A percentile compares a stretch with the other conserved stretches of the same genome.
These are phyloP conservation scores for Phalaenopsis aphrodite DNA, from an alignment of 106 monocot species.

Conservation along the genomic window DNA sequence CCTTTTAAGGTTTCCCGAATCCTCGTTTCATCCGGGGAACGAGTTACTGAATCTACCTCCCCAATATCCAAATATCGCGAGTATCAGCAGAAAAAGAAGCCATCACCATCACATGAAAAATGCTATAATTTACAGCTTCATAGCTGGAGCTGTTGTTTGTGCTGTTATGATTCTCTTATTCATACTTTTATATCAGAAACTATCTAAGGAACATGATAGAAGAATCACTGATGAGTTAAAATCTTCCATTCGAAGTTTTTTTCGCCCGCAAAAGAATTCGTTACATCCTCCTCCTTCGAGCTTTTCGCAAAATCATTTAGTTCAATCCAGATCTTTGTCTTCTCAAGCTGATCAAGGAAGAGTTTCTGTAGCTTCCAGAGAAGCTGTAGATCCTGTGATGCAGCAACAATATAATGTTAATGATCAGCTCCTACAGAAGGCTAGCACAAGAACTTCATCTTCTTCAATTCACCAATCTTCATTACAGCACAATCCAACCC, in stretches of 20 bases:
- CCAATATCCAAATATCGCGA: slow-evolving; percentile 9
- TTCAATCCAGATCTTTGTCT: slow-evolving; percentile 20
- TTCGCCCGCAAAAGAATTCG: slow-evolving; percentile 13
- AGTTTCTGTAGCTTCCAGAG: not conserved
- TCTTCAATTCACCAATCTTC: slow-evolving; percentile 12
- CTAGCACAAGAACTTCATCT: slow-evolving; percentile 24
- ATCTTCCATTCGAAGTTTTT: slow-evolving; percentile 6
- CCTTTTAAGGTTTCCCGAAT: slow-evolving; percentile 61
- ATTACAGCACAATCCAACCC: slow-evolving; percentile 13
- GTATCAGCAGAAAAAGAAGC: slow-evolving; percentile 2
- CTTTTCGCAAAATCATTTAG: slow-evolving; percentile 27
- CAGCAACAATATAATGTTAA: no score
- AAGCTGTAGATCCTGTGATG: no score
- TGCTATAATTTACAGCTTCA: slow-evolving; percentile 31
- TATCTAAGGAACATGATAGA: slow-evolving; percentile 12
- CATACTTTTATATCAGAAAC: slow-evolving; percentile 36
- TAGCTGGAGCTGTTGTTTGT: slow-evolving; percentile 32
- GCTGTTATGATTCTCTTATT: slow-evolving; percentile 30
- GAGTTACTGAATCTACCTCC: slow-evolving; percentile 36
- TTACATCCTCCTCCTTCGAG: slow-evolving; percentile 15
- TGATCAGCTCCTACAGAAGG: not conserved
- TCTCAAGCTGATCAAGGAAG: slow-evolving; percentile 18
- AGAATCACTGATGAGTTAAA: slow-evolving; percentile 15
- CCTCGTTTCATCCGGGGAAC: slow-evolving; percentile 80
- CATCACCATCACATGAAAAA: slow-evolving; percentile 26